These are phyloP conservation scores for Sporothrix humicola DNA, from an alignment of 2,329 filamentous ascomycete species.

Conservation along the genomic window DNA sequence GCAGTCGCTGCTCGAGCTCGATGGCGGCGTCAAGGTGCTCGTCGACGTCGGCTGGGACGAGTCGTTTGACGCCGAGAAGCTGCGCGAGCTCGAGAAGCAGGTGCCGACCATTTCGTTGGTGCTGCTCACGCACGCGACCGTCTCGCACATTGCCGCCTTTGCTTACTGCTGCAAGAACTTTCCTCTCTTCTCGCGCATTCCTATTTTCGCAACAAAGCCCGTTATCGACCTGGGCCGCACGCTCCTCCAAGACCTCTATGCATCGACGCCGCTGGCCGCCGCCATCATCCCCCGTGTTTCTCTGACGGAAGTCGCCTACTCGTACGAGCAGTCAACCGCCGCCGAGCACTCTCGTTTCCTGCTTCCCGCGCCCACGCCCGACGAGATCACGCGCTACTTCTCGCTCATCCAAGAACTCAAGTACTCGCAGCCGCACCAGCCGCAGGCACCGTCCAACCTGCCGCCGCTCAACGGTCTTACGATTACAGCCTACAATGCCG, in stretches of 20 bases:
- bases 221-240: slow-evolving; percentile 93
- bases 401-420: slow-evolving; percentile 88
- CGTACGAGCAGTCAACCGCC: slow-evolving; percentile 58
- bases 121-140: slow-evolving; percentile 91
- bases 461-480: slow-evolving; percentile 89
- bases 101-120: slow-evolving; percentile 90
- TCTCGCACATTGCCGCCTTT: slow-evolving; percentile 88
- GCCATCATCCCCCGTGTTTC: slow-evolving; percentile 78
- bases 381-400: slow-evolving; percentile 94
- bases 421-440: slow-evolving; percentile 95
- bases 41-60: slow-evolving; percentile 97
- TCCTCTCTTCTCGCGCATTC: slow-evolving; percentile 87
- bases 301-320: slow-evolving; percentile 68
- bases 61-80: slow-evolving; percentile 78
- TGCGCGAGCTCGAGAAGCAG: slow-evolving; percentile 89
- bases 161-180: slow-evolving; percentile 98
- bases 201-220: slow-evolving; percentile 90
- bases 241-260: slow-evolving; percentile 88
- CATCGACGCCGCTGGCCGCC: slow-evolving; percentile 84
- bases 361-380: slow-evolving; percentile 73
- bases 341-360: slow-evolving; percentile 60
- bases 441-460: slow-evolving; percentile 82
- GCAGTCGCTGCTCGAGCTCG: slow-evolving; percentile 94
- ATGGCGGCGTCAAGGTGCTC: slow-evolving; percentile 93
- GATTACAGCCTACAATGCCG: slow-evolving; percentile 95